Conservation (phyloP, 2,329 filamentous ascomycete genomes). For the Fusarium protoensiforme region DNA sequence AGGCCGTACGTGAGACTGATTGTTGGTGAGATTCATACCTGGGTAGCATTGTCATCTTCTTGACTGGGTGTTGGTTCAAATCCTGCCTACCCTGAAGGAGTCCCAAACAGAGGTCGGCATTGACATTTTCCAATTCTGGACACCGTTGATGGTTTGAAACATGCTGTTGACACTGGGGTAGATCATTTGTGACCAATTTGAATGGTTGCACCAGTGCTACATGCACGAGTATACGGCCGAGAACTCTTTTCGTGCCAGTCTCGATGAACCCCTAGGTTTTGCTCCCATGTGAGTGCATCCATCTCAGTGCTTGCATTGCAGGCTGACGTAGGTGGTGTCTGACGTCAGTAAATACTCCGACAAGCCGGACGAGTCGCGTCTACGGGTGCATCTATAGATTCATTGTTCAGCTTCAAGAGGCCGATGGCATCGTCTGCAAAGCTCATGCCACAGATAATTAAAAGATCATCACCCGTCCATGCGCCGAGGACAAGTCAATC, state of each 20-base stretch:
- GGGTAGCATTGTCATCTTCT: neutral
- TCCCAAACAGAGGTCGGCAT: neutral
- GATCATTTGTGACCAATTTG: neutral
- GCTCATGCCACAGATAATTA: neutral
- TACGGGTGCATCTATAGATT: neutral
- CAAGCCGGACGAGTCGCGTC: neutral
- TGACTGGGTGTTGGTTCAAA: neutral
- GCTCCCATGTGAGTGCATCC: neutral
- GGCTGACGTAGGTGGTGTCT: slow-evolving; percentile 30
- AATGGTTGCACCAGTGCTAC: neutral
- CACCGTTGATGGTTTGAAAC: neutral
- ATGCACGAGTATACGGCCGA: neutral
- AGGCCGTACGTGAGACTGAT: neutral
- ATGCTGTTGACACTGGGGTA: neutral
- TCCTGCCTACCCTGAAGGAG: neutral
- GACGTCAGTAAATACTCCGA: slow-evolving; percentile 21
- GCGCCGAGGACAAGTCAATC: slow-evolving; percentile 15
- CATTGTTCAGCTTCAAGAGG: neutral
- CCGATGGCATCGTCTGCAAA: neutral
- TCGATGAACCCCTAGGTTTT: neutral
- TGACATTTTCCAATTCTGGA: neutral
- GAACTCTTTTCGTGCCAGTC: neutral
- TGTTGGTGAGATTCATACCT: neutral
- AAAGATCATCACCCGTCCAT: slow-evolving; percentile 6
- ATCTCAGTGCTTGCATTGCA: neutral